Evolutionary conservation across 148 eudicot species (phyloP), one percentile per base, ranked within the genome.

Genomic region (Cornus suecica): DNA sequence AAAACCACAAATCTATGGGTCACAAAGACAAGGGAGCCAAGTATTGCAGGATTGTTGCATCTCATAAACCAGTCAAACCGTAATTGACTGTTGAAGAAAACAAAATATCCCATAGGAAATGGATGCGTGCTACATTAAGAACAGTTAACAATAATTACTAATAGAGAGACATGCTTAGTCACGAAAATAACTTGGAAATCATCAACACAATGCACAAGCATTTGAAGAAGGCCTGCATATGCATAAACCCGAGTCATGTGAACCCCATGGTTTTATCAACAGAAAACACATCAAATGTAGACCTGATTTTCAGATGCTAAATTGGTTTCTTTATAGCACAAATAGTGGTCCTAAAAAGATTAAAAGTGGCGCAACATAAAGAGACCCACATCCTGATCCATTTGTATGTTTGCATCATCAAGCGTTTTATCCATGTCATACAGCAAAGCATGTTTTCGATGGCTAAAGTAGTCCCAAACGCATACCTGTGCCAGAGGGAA

Each of bases 321-420:
- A 74, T 23, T 25, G 48, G n/a, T 26, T 74, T 73, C 22, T 8
- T 26, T 60, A 73, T 34, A 42, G 54, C 45, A 69, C 20, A 34
- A 4, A 68, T 37, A 65, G 29, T 72, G 11, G 56, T 20, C n/a
- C n/a, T 51, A 72, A 27, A 62, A 66, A 37, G 16, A 56, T n/a
- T 4, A 45, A 20, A 72, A 45, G 65, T 41, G 77, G 34, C 66
- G n/a, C 16, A 74, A 60, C 16, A 68, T 29, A 66, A 74, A 69
- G 73, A 71, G 73, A 89, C 96, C 52, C 83, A 94, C 99, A 85
- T 94, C 99, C 77, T 94, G 97, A 87, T 92, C 94, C 96, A 90
- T 90, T 76, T 92, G 99, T 70, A 94, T 90, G 79, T 92, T 92
- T 77, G 96, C 96, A 82, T 92, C 96, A 81, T 92, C 99, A 72